Evolutionary conservation across 2,329 filamentous ascomycete genomes (phyloP).

Genomic region (Hymenoscyphus infarciens): DNA sequence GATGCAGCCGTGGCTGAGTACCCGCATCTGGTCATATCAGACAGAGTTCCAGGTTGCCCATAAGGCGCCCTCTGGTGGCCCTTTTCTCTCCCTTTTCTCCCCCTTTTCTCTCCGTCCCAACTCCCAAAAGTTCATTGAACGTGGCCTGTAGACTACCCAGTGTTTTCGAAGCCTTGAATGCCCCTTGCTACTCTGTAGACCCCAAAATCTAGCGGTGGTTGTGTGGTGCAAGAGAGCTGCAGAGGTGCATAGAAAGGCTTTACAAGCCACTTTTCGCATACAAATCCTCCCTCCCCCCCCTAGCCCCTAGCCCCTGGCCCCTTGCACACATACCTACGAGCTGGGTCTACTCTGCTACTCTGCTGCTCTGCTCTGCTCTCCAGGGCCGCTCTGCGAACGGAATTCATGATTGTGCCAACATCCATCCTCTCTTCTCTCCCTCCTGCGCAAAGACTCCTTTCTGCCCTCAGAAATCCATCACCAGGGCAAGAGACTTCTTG

Average conservation of each 20-base stretch:
- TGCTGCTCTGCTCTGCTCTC: neutral
- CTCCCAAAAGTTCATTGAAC: neutral
- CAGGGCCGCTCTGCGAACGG: slow-evolving; percentile 3
- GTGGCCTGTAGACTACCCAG: neutral
- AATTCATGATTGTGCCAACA: neutral
- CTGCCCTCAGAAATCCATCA: neutral
- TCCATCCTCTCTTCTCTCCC: neutral
- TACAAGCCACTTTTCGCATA: neutral
- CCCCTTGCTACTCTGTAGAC: neutral
- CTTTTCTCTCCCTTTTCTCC: neutral
- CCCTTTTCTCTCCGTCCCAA: neutral
- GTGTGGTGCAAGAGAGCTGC: neutral
- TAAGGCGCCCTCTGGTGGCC: neutral
- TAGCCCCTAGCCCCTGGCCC: slow-evolving; percentile 4
- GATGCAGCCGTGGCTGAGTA: neutral
- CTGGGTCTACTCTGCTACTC: neutral
- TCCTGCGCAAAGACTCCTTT: neutral
- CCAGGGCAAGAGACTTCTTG: neutral
- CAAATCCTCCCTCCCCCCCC: slow-evolving; percentile 1
- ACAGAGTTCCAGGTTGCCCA: neutral
- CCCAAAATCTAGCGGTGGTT: neutral
- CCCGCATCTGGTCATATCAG: neutral
- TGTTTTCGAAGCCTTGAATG: neutral
- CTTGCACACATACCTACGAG: neutral
- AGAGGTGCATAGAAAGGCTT: neutral